Conservation (phyloP, 2,329 filamentous ascomycete genomes). For the Colletotrichum eremochloae region DNA sequence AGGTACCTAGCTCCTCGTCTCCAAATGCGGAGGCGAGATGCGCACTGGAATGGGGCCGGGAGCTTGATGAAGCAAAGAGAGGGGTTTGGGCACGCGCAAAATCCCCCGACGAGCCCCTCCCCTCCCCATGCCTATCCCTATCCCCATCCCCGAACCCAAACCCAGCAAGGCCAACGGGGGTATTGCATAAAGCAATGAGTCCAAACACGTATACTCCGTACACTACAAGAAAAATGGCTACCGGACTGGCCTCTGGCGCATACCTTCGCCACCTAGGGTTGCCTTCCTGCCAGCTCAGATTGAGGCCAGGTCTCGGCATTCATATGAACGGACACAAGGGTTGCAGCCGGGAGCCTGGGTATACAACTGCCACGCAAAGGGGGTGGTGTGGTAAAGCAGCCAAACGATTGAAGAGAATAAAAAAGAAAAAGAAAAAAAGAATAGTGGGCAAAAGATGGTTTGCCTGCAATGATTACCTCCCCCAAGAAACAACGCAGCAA, state of each 20-base stretch:
- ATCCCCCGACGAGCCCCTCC: conserved; percentile 9
- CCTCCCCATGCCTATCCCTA: neutral
- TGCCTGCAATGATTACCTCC: too few relatives aligned
- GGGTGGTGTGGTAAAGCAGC: too few relatives aligned
- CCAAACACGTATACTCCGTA: neutral
- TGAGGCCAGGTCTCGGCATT: neutral
- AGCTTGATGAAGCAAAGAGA: conserved; percentile 26
- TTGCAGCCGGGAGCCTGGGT: conserved; percentile 36
- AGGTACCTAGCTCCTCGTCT: conserved; percentile 22
- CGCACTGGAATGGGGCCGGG: conserved; percentile 23
- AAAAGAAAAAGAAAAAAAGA: too few relatives aligned
- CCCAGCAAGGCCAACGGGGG: neutral
- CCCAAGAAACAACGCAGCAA: too few relatives aligned
- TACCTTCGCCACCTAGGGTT: conserved; percentile 10
- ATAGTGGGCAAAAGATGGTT: too few relatives aligned
- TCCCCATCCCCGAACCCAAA: neutral
- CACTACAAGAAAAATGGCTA: neutral
- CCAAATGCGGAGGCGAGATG: conserved; percentile 39
- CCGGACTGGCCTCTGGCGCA: conserved; percentile 31
- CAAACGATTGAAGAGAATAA: too few relatives aligned
- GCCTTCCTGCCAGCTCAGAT: conserved; percentile 5
- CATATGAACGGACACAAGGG: conserved; percentile 21
- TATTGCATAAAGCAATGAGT: neutral
- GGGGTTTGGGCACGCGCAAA: conserved; percentile 28
- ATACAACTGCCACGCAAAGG: conserved; percentile 20